Evolutionary conservation across 2,329 filamentous ascomycete genomes (phyloP).

Genomic region (Fusarium sp.): DNA sequence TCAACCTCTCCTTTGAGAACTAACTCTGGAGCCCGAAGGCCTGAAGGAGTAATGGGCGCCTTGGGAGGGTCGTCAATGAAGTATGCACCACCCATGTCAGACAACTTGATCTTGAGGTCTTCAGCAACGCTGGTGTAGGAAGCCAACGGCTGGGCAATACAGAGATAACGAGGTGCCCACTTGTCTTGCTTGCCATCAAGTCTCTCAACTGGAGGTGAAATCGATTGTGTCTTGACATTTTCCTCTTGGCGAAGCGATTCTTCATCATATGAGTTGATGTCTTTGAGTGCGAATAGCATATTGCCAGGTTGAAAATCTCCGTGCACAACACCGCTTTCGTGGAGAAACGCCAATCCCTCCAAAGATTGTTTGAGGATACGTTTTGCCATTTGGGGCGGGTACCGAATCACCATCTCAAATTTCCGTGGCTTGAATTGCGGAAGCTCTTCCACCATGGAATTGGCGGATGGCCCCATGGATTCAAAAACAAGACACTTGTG

Average conservation of each 20-base stretch:
- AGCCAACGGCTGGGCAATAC: background rate
- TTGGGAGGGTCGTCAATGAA: background rate
- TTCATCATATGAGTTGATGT: background rate
- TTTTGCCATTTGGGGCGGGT: constrained; percentile 11
- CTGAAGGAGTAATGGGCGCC: background rate
- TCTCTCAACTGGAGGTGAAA: constrained; percentile 1
- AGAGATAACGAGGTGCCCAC: constrained; percentile 19
- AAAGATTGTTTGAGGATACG: constrained; percentile 19
- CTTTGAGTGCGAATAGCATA: background rate
- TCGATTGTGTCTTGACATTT: background rate
- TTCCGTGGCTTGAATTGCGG: constrained; percentile 14
- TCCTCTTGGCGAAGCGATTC: background rate
- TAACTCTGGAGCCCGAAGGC: constrained; percentile 14
- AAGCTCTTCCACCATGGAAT: constrained; percentile 5
- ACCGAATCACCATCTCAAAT: background rate
- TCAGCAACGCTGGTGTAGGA: background rate
- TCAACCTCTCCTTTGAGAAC: constrained; percentile 1
- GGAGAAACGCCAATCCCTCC: background rate
- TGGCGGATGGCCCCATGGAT: constrained; percentile 47
- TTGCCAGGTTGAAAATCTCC: constrained; percentile 23
- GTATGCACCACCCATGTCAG: constrained; percentile 22
- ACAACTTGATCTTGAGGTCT: constrained; percentile 1
- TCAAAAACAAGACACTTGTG: constrained; percentile 49
- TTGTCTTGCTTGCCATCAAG: constrained; percentile 18
- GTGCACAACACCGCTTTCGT: background rate